Evolutionary conservation across 2,329 filamentous ascomycete genomes (phyloP).

Genomic region (Fusarium fracticaudum): DNA sequence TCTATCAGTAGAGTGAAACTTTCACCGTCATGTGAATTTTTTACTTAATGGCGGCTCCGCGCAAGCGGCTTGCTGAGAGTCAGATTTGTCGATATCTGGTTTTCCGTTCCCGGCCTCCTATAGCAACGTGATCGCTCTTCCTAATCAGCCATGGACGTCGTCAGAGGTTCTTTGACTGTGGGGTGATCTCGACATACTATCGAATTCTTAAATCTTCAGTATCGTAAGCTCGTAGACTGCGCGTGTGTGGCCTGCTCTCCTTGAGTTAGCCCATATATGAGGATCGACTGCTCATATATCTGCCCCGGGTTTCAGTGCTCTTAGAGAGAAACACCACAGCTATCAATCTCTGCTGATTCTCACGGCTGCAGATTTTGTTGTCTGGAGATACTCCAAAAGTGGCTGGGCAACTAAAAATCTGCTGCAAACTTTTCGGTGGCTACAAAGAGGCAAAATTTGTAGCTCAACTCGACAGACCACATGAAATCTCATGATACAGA

Average conservation of each 20-base stretch:
- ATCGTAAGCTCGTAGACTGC: neutral
- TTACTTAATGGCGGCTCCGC: slow-evolving; percentile 62
- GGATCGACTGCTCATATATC: neutral
- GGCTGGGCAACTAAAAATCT: neutral
- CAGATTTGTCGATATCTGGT: slow-evolving; percentile 59
- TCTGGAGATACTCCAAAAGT: neutral
- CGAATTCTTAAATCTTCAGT: neutral
- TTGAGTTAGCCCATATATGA: neutral
- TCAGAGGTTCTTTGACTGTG: slow-evolving; percentile 60
- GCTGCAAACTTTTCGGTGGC: neutral
- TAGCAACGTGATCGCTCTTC: slow-evolving; percentile 59
- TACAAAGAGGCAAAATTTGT: neutral
- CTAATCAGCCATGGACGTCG: slow-evolving; percentile 54
- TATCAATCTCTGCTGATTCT: neutral
- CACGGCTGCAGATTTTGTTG: neutral
- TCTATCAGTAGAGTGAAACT: slow-evolving; percentile 26
- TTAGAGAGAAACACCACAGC: neutral
- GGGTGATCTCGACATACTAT: slow-evolving; percentile 59
- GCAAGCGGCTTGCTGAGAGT: slow-evolving; percentile 65
- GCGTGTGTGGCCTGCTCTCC: neutral
- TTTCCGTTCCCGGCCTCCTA: slow-evolving; percentile 66
- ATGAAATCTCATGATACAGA: neutral
- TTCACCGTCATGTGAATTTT: slow-evolving; percentile 47
- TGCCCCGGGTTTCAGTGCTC: no score
- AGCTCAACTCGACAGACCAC: no score